Conservation (phyloP, 371 early-diverging fungal genomes). For the Amoeboradix gromovi region DNA sequence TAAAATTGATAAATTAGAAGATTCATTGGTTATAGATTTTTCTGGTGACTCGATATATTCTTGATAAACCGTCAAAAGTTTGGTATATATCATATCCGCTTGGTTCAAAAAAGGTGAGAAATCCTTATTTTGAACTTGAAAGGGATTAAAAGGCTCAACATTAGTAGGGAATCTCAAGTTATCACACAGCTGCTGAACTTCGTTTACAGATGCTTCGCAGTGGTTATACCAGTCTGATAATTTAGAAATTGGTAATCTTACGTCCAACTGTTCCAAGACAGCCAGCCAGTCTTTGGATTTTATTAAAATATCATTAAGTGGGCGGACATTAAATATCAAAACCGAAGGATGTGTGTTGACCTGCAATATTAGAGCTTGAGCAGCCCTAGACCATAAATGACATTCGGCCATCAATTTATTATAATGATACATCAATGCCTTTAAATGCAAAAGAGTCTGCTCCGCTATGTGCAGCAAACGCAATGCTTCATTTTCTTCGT, state of each 20-base stretch:
- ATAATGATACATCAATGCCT: neutral
- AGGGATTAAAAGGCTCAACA: neutral
- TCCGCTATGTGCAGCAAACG: neutral
- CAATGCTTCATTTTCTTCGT: neutral
- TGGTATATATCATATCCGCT: neutral
- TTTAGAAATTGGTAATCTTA: neutral
- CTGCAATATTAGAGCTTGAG: neutral
- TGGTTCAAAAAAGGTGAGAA: neutral
- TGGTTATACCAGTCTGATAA: neutral
- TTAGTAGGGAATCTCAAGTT: neutral
- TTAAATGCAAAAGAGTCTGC: neutral
- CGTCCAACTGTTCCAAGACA: neutral
- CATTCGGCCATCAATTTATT: neutral
- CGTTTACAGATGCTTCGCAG: neutral
- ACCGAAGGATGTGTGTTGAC: neutral
- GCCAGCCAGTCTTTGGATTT: neutral
- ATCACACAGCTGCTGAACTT: neutral
- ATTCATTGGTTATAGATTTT: neutral
- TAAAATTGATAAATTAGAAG: neutral
- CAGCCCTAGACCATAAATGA: neutral
- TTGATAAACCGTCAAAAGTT: neutral
- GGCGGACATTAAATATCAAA: neutral
- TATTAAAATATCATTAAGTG: neutral
- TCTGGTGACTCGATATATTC: neutral
- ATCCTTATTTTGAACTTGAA: neutral